Percentiles rank a stretch among this genome's conserved stretches.
Conservation (phyloP, 441 rosid species). For the Kokia cookei region DNA sequence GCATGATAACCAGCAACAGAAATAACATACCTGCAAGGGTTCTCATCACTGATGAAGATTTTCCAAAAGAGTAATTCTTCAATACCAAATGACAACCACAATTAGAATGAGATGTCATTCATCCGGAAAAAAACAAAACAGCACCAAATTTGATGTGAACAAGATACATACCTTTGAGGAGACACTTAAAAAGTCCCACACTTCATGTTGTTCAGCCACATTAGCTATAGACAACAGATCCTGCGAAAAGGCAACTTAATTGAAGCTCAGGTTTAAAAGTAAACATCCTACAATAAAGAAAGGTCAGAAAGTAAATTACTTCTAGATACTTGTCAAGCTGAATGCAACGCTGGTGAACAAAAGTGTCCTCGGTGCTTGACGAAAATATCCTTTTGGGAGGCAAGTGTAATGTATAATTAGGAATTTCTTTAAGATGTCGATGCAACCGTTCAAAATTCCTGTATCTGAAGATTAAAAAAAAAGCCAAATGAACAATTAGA, state of each 20-base stretch:
- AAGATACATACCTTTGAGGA: conserved; percentile 68
- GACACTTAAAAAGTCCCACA: conserved; percentile 92
- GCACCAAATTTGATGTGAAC: conserved; percentile 1
- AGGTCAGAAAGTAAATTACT: conserved; percentile 35
- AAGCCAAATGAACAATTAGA: background rate
- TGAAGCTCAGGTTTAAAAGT: conserved; percentile 9
- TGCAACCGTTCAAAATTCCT: conserved; percentile 95
- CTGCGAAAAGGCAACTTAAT: conserved; percentile 34
- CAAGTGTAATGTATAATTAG: conserved; percentile 89
- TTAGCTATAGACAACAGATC: conserved; percentile 95
- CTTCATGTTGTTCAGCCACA: conserved; percentile 99
- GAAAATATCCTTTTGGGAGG: conserved; percentile 99
- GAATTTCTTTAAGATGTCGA: conserved; percentile 90
- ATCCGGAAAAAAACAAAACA: background rate
- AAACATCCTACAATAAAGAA: conserved; percentile 4
- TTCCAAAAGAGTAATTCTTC: conserved; percentile 94
- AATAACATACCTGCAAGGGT: conserved; percentile 75
- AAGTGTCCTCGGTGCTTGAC: conserved; percentile 96
- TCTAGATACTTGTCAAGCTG: conserved; percentile 90
- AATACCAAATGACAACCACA: conserved; percentile 18
- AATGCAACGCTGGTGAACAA: conserved; percentile 98
- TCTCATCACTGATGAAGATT: conserved; percentile 86
- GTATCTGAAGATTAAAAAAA: conserved; percentile 49
- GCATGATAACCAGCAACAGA: conserved; percentile 6
- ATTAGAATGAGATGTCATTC: conserved; percentile 14